Percentiles rank a stretch among this genome's conserved stretches.
Conservation (phyloP, 257 asterid species). For the Anisodus acutangulus region DNA sequence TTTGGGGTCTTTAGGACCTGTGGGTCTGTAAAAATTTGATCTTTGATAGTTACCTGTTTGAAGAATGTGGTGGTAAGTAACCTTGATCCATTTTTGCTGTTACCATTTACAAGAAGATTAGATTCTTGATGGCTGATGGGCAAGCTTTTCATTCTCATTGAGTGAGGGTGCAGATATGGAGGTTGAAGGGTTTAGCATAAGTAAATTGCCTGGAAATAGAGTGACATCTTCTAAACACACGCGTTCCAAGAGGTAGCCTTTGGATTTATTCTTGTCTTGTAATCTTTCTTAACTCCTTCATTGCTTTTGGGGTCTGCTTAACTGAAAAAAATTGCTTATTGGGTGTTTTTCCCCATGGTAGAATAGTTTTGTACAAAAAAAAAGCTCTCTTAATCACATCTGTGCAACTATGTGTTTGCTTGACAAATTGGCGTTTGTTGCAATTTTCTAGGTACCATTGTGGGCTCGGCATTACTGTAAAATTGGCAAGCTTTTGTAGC, state of each 20-base stretch:
- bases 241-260: constrained; percentile 73
- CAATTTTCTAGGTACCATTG: constrained; percentile 19
- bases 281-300: constrained; percentile 28
- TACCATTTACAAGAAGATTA: constrained; percentile 11
- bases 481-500: constrained; percentile 29
- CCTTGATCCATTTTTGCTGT: constrained; percentile 29
- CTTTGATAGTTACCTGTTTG: constrained; percentile 47
- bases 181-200: constrained; percentile 58
- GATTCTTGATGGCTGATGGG: constrained; percentile 35
- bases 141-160: constrained; percentile 11
- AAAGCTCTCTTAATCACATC: not conserved
- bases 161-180: constrained; percentile 64
- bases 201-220: constrained; percentile 49
- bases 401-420: constrained; percentile 3
- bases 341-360: not conserved
- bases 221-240: constrained; percentile 48
- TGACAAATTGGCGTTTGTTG: not conserved
- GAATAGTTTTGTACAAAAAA: not conserved
- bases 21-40: constrained; percentile 47
- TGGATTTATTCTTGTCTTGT: constrained; percentile 28
- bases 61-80: constrained; percentile 48
- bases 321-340: constrained; percentile 23
- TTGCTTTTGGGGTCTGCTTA: constrained; percentile 24
- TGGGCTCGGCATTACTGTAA: constrained; percentile 24
- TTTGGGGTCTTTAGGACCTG: constrained; percentile 37